Evolutionary conservation across 768 basidiomycete species (phyloP).

Genomic region (Psilocybe sp.): DNA sequence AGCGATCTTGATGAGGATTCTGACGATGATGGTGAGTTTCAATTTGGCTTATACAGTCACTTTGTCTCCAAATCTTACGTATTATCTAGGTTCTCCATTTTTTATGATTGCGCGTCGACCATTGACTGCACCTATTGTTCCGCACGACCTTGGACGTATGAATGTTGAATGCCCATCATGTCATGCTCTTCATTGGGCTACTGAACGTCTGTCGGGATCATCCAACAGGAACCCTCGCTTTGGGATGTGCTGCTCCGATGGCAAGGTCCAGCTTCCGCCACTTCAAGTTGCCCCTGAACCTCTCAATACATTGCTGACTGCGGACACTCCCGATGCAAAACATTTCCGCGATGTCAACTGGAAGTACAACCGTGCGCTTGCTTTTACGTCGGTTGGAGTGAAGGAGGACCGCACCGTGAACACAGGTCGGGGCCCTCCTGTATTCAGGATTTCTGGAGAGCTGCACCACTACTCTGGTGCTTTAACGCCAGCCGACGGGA

Average conservation of each 20-base stretch:
- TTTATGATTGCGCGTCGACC: constrained; percentile 4
- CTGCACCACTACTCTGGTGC: constrained; percentile 32
- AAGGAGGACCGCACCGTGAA: constrained; percentile 24
- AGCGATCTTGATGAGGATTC: too few species aligned
- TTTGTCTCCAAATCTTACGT: too few species aligned
- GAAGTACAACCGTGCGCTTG: constrained; percentile 36
- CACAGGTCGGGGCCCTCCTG: constrained; percentile 16
- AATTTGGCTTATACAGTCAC: too few species aligned
- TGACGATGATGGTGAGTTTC: too few species aligned
- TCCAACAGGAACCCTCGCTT: constrained; percentile 17
- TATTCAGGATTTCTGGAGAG: constrained; percentile 30
- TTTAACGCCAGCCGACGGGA: constrained; percentile 22
- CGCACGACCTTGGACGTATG: constrained; percentile 28
- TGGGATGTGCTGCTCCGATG: constrained; percentile 30
- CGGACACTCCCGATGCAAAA: background rate
- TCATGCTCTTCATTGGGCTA: constrained; percentile 17
- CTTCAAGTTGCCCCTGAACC: constrained; percentile 15
- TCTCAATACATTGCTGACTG: constrained; percentile 15
- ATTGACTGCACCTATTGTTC: background rate
- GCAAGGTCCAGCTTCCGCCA: constrained; percentile 23
- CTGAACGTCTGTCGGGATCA: constrained; percentile 4
- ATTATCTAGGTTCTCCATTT: background rate
- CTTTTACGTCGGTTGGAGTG: constrained; percentile 32
- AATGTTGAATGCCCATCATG: constrained; percentile 23
- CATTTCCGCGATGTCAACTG: constrained; percentile 33